A percentile compares a stretch with the other conserved stretches of the same genome.
phyloP scores from a whole-genome alignment of 164 flowering plant species.

The Macadamia tetraphylla region DNA sequence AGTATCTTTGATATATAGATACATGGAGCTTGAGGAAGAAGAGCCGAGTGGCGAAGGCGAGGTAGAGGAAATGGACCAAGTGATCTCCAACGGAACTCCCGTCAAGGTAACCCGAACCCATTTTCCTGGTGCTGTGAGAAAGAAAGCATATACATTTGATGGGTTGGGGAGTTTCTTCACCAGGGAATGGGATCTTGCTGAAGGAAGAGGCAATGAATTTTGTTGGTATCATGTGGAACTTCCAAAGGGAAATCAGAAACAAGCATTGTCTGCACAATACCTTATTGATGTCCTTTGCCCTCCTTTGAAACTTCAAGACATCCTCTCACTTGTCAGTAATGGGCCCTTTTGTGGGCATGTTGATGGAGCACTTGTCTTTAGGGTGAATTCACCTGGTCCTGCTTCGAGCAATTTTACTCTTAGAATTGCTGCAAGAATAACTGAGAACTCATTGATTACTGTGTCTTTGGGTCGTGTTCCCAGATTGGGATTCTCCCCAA shows the following conservation, averaged over 20 bases:
- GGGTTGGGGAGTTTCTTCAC: slow-evolving; percentile 65
- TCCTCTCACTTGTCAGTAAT: slow-evolving; percentile 83
- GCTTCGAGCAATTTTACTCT: slow-evolving; percentile 72
- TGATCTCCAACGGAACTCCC: slow-evolving; percentile 20
- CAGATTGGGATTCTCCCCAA: slow-evolving; percentile 78
- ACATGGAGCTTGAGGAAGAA: slow-evolving; percentile 35
- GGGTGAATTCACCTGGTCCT: slow-evolving; percentile 94
- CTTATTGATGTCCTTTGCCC: slow-evolving; percentile 92
- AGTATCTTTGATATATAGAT: slow-evolving; percentile 1
- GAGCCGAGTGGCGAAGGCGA: slow-evolving; percentile 23
- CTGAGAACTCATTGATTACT: slow-evolving; percentile 83
- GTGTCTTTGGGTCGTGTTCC: slow-evolving; percentile 95
- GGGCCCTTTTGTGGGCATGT: slow-evolving; percentile 98
- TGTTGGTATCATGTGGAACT: slow-evolving; percentile 98
- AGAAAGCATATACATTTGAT: slow-evolving; percentile 84
- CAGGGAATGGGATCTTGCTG: slow-evolving; percentile 88
- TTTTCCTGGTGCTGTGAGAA: slow-evolving; percentile 61
- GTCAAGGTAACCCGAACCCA: slow-evolving; percentile 26
- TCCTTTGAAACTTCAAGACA: slow-evolving; percentile 94
- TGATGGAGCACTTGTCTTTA: slow-evolving; percentile 89
- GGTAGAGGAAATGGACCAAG: slow-evolving; percentile 36
- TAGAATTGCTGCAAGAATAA: slow-evolving; percentile 82
- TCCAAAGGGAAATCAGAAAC: slow-evolving; percentile 76
- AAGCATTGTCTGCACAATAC: slow-evolving; percentile 70
- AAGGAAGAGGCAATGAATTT: slow-evolving; percentile 76